Conservation (phyloP, 2,329 filamentous ascomycete species). For the Sarocladium strictum region DNA sequence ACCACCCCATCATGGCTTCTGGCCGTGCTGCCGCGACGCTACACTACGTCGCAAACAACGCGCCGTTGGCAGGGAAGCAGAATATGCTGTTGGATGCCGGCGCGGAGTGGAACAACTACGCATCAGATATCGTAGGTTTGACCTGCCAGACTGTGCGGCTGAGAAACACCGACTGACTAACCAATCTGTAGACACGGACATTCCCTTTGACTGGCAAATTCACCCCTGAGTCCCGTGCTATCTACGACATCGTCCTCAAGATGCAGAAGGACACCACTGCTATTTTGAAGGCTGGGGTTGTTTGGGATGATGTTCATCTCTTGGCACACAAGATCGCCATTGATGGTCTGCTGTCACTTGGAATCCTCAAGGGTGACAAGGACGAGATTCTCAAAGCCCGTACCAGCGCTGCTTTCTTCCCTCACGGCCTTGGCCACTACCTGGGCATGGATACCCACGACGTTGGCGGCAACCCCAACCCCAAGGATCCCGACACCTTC, state of each 20-base stretch:
- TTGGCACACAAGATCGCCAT: constrained; percentile 78
- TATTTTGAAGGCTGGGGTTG: constrained; percentile 64
- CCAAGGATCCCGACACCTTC: constrained; percentile 72
- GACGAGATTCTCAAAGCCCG: constrained; percentile 71
- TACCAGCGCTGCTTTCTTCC: constrained; percentile 86
- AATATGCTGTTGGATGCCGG: constrained; percentile 83
- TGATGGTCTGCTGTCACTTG: constrained; percentile 67
- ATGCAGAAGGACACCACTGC: constrained; percentile 81
- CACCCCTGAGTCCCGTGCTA: constrained; percentile 61
- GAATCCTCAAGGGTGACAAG: constrained; percentile 62
- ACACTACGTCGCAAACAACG: constrained; percentile 79
- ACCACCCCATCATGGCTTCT: constrained; percentile 77
- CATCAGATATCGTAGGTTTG: constrained; percentile 53
- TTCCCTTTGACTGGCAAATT: constrained; percentile 76
- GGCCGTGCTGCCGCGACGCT: constrained; percentile 78
- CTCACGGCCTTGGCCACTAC: constrained; percentile 86
- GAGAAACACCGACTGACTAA: constrained; percentile 8
- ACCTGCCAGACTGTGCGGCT: background rate
- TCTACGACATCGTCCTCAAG: constrained; percentile 76
- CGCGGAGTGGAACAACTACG: constrained; percentile 68
- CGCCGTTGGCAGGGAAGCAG: constrained; percentile 62
- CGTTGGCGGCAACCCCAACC: constrained; percentile 71
- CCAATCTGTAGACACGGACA: constrained; percentile 60
- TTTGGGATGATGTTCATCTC: constrained; percentile 77
- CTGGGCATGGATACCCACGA: constrained; percentile 92